A percentile compares a stretch with the other conserved stretches of the same genome.
Conservation (phyloP, 495 filamentous ascomycete genomes). For the Penicillium coffeae region DNA sequence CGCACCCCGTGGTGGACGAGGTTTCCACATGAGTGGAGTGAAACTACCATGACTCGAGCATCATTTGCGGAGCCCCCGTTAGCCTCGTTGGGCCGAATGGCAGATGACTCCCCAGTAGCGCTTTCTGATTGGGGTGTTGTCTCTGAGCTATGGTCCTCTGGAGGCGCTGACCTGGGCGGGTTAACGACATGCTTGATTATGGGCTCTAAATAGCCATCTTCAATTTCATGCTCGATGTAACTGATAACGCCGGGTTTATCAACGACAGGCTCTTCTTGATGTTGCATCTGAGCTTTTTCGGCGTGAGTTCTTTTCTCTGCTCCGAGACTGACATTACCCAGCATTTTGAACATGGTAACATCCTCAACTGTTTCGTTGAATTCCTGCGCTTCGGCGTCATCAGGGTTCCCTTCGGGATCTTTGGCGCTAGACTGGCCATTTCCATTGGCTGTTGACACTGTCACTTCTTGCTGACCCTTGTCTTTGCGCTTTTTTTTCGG, state of each 20-base stretch:
- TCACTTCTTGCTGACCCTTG: slow-evolving; percentile 29
- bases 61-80: slow-evolving; percentile 16
- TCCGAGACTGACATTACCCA: slow-evolving; percentile 36
- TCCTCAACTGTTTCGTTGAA: slow-evolving; percentile 34
- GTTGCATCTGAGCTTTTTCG: background rate
- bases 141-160: background rate
- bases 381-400: slow-evolving; percentile 26
- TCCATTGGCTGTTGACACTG: slow-evolving; percentile 16
- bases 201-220: slow-evolving; percentile 67
- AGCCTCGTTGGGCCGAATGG: slow-evolving; percentile 2
- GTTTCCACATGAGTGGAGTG: slow-evolving; percentile 95
- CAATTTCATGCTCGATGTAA: slow-evolving; percentile 51
- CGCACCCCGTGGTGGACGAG: slow-evolving; percentile 91
- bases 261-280: slow-evolving; percentile 10
- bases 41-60: slow-evolving; percentile 74
- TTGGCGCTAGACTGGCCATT: slow-evolving; percentile 13
- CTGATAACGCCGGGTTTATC: slow-evolving; percentile 36
- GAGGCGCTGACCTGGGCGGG: slow-evolving; percentile 4
- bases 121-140: slow-evolving; percentile 1
- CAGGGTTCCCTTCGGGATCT: slow-evolving; percentile 3
- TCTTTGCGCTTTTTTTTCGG: slow-evolving; percentile 71
- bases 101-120: slow-evolving; percentile 4
- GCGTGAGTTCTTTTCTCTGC: slow-evolving; percentile 27
- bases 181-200: slow-evolving; percentile 65
- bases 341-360: slow-evolving; percentile 30